Conservation (phyloP, 176 grass and related monocot species). For the Leersia perrieri region DNA sequence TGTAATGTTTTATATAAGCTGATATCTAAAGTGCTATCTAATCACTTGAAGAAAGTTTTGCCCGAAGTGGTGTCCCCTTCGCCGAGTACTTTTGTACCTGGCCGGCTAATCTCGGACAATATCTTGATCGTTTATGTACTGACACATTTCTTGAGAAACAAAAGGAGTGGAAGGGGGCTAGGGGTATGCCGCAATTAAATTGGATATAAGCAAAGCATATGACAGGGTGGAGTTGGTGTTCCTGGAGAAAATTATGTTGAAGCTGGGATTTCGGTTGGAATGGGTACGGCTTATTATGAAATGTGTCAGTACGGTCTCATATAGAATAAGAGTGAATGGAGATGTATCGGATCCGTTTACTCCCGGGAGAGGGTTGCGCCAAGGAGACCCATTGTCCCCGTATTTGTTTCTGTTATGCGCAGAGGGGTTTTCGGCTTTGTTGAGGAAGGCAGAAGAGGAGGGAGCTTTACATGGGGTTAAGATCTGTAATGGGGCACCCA, state of each 20-base stretch:
- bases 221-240: neutral
- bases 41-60: no score
- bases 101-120: no score
- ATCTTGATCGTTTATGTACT: neutral
- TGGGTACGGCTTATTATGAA: neutral
- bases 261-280: neutral
- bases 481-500: no score
- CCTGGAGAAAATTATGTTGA: neutral
- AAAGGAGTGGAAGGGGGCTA: neutral
- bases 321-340: neutral
- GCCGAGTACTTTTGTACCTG: no score
- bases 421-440: neutral
- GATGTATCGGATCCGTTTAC: neutral
- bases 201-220: neutral
- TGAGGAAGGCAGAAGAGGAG: no score
- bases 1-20: neutral
- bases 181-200: neutral
- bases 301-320: neutral
- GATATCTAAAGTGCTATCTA: neutral
- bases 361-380: neutral
- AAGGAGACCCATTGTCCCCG: neutral
- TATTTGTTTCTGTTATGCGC: neutral
- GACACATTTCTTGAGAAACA: neutral
- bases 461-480: no score
- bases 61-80: no score